Evolutionary conservation across 306 rosid genomes (phyloP), one percentile per base, ranked within the genome.

Genomic region (Sesbania bispinosa): DNA sequence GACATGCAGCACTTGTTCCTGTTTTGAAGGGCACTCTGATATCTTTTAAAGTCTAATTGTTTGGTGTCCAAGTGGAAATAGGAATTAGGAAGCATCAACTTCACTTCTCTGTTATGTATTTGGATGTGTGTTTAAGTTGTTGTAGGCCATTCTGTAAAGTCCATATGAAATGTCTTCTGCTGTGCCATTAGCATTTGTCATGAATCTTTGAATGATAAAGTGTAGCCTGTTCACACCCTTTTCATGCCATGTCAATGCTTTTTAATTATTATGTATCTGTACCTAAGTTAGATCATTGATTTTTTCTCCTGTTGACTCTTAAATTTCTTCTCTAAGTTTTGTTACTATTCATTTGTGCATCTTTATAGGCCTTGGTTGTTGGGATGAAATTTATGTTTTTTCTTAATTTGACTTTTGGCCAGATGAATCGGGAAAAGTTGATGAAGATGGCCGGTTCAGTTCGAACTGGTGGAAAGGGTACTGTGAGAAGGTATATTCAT

Each of bases 391-490:
- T 74, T 61, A 38, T 33, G 38, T 3, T 69, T 52, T 60, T 19
- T 27, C 20, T 54, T 29, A n/a, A 1, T 14, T 52, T 35, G 9
- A 11, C 15, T 15, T 23, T 18, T 68, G 10, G n/a, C 27, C 79
- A 91, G 96, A 91, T 91, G 97, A 85, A 91, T 87, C 35, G 79
- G 50, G 89, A 82, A 39, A 88, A 60, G 83, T 88, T 91, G 69
- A 84, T 72, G 85, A 88, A 87, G 85, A 91, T 91, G 97, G 97
- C 96, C 6, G 88, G 96, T 88, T 92, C 96, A 0, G 97, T 91
- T 32, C 84, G 96, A 80, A 91, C 97, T 30, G 97, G 97, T 76
- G 97, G 97, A 29, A 91, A 91, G 82, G 97, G 97, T 74, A 91
- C 96, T 11, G 15, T 91, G 83, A 88, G 97, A 78, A 91, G 97